A percentile compares a stretch with the other conserved stretches of the same genome.
These are phyloP conservation scores for Cerioporus squamosus DNA, from an alignment of 1,284 basidiomycete species.

Conservation along the genomic window DNA sequence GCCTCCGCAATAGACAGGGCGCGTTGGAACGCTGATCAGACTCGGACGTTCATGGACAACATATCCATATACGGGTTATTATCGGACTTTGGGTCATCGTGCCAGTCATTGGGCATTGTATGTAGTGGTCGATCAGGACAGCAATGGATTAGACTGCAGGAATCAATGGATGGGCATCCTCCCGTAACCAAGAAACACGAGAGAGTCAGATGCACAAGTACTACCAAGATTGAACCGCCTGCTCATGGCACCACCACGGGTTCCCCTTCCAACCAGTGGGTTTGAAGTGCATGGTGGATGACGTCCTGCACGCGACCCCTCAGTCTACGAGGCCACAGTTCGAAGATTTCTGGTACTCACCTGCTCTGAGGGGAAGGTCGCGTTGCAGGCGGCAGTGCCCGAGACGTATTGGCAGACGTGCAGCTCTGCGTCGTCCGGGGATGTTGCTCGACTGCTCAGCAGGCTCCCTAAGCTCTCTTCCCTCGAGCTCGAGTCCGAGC, in stretches of 20 bases:
- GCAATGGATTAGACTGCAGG: background rate
- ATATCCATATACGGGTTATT: background rate
- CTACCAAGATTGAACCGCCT: no score
- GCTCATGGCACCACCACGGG: background rate
- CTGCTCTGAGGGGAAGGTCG: conserved; percentile 6
- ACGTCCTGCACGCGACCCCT: conserved; percentile 6
- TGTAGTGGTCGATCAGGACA: background rate
- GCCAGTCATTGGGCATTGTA: background rate
- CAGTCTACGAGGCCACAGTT: background rate
- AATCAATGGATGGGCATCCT: no score
- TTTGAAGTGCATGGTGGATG: conserved; percentile 9
- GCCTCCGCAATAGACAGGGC: background rate
- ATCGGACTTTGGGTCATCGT: no score
- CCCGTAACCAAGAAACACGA: no score
- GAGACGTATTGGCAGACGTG: conserved; percentile 15
- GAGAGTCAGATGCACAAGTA: no score
- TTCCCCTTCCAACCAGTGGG: conserved; percentile 5
- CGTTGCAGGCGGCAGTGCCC: conserved; percentile 8
- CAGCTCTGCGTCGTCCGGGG: background rate
- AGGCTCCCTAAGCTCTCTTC: background rate
- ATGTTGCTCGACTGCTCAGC: background rate
- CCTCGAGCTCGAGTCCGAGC: background rate
- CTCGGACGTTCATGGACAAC: background rate
- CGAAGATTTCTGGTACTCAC: background rate
- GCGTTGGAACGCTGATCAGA: background rate